Conservation (phyloP, 208 protist genomes). For the Spongospora subterranea region DNA sequence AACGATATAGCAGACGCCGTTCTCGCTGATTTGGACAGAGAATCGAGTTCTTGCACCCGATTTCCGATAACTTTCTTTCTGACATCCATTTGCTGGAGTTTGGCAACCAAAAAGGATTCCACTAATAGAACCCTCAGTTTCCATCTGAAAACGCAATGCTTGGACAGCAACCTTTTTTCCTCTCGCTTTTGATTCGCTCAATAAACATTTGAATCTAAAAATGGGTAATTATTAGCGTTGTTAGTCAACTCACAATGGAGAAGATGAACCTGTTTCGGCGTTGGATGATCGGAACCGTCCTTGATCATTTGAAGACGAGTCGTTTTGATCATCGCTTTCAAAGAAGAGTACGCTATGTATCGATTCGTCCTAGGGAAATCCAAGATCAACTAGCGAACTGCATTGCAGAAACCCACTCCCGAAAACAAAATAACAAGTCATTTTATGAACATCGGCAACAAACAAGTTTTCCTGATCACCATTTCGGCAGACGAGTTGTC, state of each 20-base stretch:
- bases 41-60: not conserved
- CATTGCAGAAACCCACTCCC: no score
- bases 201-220: slow-evolving; percentile 45
- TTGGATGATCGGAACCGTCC: not conserved
- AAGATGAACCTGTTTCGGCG: slow-evolving; percentile 13
- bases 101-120: not conserved
- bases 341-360: slow-evolving; percentile 9
- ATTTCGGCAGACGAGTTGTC: slow-evolving; percentile 23
- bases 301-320: not conserved
- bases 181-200: slow-evolving; percentile 5
- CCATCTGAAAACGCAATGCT: not conserved
- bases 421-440: no score
- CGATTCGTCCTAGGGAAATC: slow-evolving; percentile 49
- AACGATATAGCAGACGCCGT: not conserved
- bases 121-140: not conserved
- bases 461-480: not conserved
- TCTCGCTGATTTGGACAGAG: not conserved
- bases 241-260: not conserved
- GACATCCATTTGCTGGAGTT: slow-evolving; percentile 27
- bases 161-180: not conserved
- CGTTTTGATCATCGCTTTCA: slow-evolving; percentile 23
- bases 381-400: no score
- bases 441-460: not conserved
- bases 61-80: slow-evolving; percentile 4
- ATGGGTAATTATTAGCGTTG: not conserved